These are phyloP conservation scores for Microbotryum violaceum DNA, from an alignment of 1,284 basidiomycete species.

Conservation along the genomic window DNA sequence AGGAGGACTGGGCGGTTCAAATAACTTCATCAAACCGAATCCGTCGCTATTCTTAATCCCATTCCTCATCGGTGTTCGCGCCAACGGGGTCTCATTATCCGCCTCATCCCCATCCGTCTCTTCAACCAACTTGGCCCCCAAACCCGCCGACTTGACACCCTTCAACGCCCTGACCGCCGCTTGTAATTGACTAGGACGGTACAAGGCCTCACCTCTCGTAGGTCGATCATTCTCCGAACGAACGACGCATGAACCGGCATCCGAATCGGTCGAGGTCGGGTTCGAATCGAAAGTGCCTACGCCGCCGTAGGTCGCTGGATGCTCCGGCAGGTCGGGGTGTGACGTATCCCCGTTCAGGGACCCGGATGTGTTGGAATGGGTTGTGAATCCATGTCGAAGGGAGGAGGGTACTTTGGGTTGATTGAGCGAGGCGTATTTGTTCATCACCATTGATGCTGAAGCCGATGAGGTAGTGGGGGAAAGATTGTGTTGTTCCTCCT, in stretches of 20 bases:
- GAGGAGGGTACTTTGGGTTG: slow-evolving; percentile 20
- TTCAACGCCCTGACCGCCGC: slow-evolving; percentile 24
- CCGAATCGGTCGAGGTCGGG: not conserved
- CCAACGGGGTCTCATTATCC: not conserved
- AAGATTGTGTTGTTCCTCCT: not conserved
- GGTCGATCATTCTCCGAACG: no score
- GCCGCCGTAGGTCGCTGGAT: not conserved
- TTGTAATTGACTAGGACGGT: slow-evolving; percentile 13
- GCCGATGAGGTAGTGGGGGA: not conserved
- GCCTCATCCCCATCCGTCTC: not conserved
- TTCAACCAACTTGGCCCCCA: slow-evolving; percentile 1
- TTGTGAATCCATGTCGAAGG: slow-evolving; percentile 18
- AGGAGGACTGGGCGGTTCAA: slow-evolving; percentile 18
- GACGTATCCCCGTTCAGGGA: not conserved
- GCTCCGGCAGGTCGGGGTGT: not conserved
- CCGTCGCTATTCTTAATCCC: not conserved
- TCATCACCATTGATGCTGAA: not conserved
- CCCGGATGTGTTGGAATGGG: not conserved
- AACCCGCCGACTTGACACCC: slow-evolving; percentile 13
- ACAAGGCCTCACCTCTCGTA: not conserved
- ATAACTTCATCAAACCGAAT: slow-evolving; percentile 18
- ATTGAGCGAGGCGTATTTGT: slow-evolving; percentile 5
- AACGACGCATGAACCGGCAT: not conserved
- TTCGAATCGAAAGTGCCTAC: slow-evolving; percentile 20
- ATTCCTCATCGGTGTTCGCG: not conserved